These are phyloP conservation scores for Zymoseptoria passerinii DNA, from an alignment of 2,329 filamentous ascomycete species.

Conservation along the genomic window DNA sequence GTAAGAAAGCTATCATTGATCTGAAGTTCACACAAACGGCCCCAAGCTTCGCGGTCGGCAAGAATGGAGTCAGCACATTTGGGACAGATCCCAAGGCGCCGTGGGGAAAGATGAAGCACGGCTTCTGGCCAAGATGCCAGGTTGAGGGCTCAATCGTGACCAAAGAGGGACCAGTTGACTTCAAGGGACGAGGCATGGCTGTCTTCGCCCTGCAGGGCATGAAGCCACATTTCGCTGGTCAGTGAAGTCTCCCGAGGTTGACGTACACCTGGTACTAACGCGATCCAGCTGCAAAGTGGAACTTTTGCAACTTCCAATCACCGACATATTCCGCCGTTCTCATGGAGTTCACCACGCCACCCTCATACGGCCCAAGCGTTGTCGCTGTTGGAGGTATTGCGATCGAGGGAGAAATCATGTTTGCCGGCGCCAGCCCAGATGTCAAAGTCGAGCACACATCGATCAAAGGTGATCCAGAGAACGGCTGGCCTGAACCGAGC, in stretches of 20 bases:
- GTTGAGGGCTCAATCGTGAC: constrained; percentile 80
- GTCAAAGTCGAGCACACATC: constrained; percentile 62
- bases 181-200: constrained; percentile 72
- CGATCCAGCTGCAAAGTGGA: constrained; percentile 68
- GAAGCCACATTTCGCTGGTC: constrained; percentile 93
- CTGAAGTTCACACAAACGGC: constrained; percentile 67
- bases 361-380: constrained; percentile 78
- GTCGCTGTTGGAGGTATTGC: constrained; percentile 77
- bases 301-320: constrained; percentile 86
- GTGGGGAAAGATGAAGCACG: constrained; percentile 87
- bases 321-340: constrained; percentile 77
- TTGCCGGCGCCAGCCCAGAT: constrained; percentile 56
- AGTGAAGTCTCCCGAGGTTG: constrained; percentile 22
- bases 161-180: constrained; percentile 69
- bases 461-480: constrained; percentile 63
- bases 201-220: constrained; percentile 88
- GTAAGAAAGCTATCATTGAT: constrained; percentile 74
- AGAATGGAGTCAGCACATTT: constrained; percentile 73
- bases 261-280: constrained; percentile 2
- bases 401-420: constrained; percentile 71
- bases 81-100: constrained; percentile 79
- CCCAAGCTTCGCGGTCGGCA: constrained; percentile 77
- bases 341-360: constrained; percentile 94
- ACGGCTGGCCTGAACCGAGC: constrained; percentile 81
- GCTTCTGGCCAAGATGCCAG: constrained; percentile 84